phyloP scores from a whole-genome alignment of 768 basidiomycete species.

The Sporobolomyces pararoseus region DNA sequence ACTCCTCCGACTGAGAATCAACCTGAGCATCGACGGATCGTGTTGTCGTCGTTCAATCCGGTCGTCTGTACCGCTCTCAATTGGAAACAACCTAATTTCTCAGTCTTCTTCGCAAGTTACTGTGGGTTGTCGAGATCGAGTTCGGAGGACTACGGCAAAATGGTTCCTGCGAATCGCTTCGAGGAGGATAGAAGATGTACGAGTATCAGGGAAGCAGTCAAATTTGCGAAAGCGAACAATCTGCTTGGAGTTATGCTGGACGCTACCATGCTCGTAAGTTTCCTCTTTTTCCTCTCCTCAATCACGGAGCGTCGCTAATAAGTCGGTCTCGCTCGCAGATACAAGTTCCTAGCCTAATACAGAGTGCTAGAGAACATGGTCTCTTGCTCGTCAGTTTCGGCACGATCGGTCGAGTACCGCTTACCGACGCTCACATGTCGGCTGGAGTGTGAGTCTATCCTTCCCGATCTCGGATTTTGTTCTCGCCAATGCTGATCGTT shows the following conservation, averaged over 20 bases:
- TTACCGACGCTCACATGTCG: conserved; percentile 53
- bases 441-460: conserved; percentile 28
- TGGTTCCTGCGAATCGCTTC: conserved; percentile 47
- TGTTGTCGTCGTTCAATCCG: conserved; percentile 89
- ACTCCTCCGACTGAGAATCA: conserved; percentile 44
- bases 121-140: conserved; percentile 62
- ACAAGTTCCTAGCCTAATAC: conserved; percentile 82
- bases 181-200: conserved; percentile 54
- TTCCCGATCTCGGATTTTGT: not conserved
- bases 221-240: conserved; percentile 89
- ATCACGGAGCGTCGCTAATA: not conserved
- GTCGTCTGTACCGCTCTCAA: conserved; percentile 85
- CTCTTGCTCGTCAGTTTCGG: conserved; percentile 82
- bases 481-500: not conserved
- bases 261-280: conserved; percentile 73
- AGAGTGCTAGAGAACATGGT: conserved; percentile 81
- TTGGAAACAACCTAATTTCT: conserved; percentile 99
- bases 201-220: conserved; percentile 84
- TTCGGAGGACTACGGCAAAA: conserved; percentile 38
- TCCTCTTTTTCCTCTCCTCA: conserved; percentile 19
- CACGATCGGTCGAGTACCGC: conserved; percentile 16
- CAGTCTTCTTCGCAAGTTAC: conserved; percentile 87
- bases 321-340: conserved; percentile 56
- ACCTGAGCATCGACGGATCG: conserved; percentile 52
- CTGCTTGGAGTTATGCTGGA: conserved; percentile 86